Evolutionary conservation across 768 basidiomycete species (phyloP).

Genomic region (Termitomyces sp.): DNA sequence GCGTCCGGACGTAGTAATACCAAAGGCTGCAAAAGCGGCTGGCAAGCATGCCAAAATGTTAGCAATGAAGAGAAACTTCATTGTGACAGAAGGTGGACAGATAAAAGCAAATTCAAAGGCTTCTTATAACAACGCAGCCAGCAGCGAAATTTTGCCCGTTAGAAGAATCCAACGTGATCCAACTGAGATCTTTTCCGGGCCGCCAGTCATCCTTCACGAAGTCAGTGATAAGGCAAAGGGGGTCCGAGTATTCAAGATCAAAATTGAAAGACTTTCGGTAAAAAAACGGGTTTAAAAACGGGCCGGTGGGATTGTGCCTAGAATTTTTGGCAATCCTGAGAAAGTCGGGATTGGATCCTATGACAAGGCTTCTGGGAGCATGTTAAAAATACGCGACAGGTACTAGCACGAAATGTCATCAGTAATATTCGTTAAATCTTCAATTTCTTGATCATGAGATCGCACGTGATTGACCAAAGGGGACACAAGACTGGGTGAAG

Average conservation of each 20-base stretch:
- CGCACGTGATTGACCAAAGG: slow-evolving; percentile 8
- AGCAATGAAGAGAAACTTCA: slow-evolving; percentile 18
- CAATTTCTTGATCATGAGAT: slow-evolving; percentile 3
- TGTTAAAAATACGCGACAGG: background rate
- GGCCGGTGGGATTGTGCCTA: slow-evolving; percentile 3
- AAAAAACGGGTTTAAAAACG: slow-evolving; percentile 1
- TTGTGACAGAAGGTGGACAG: slow-evolving; percentile 6
- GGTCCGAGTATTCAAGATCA: background rate
- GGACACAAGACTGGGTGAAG: slow-evolving; percentile 2
- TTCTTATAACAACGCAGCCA: background rate
- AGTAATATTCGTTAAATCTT: slow-evolving; percentile 11
- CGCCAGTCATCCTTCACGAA: slow-evolving; percentile 4
- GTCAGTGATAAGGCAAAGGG: background rate
- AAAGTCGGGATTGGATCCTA: slow-evolving; percentile 5
- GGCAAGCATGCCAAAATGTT: slow-evolving; percentile 22
- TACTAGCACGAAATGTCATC: background rate
- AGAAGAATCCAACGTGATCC: slow-evolving; percentile 4
- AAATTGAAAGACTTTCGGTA: background rate
- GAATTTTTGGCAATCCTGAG: background rate
- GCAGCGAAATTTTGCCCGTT: slow-evolving; percentile 9
- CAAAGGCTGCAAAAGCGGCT: slow-evolving; percentile 38
- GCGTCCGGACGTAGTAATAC: slow-evolving; percentile 35
- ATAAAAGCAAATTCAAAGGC: background rate
- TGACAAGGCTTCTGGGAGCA: slow-evolving; percentile 3
- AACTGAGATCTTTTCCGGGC: slow-evolving; percentile 6